Percentiles rank a stretch among this genome's conserved stretches.
These are phyloP conservation scores for Picea glauca DNA, from an alignment of 75 land plant species.

Conservation along the genomic window DNA sequence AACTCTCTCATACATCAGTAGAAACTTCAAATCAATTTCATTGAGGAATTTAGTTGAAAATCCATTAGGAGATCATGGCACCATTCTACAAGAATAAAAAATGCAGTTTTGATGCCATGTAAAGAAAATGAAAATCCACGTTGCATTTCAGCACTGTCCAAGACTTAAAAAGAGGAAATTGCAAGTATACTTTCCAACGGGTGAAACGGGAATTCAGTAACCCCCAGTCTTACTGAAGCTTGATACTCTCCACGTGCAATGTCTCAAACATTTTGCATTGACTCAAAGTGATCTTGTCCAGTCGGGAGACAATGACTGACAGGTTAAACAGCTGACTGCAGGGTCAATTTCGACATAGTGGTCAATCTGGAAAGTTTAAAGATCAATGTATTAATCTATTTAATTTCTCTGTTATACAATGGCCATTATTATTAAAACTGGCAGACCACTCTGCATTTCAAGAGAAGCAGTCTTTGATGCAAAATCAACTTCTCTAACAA, in stretches of 20 bases:
- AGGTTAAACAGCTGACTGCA: not conserved
- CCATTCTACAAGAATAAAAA: too few species aligned
- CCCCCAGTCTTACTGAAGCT: too few species aligned
- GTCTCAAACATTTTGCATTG: not conserved
- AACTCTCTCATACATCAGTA: too few species aligned
- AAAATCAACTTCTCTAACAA: not conserved
- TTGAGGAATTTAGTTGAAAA: too few species aligned
- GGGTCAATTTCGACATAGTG: not conserved
- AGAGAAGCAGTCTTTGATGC: not conserved
- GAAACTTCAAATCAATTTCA: too few species aligned
- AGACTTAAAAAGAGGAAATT: too few species aligned
- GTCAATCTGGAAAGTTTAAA: not conserved
- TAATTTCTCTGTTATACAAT: not conserved
- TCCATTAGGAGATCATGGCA: too few species aligned
- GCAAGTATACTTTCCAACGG: too few species aligned
- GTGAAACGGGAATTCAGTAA: too few species aligned
- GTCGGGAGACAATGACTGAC: not conserved
- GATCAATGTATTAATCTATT: not conserved
- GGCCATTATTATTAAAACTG: not conserved
- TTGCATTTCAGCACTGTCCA: too few species aligned
- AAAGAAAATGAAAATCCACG: too few species aligned
- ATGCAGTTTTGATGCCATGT: too few species aligned
- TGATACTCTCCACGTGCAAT: not conserved
- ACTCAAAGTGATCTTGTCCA: not conserved
- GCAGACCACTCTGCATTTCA: not conserved